A percentile compares a stretch with the other conserved stretches of the same genome.
Conservation (phyloP, 2,329 filamentous ascomycete genomes). For the Aureobasidium mangrovei region DNA sequence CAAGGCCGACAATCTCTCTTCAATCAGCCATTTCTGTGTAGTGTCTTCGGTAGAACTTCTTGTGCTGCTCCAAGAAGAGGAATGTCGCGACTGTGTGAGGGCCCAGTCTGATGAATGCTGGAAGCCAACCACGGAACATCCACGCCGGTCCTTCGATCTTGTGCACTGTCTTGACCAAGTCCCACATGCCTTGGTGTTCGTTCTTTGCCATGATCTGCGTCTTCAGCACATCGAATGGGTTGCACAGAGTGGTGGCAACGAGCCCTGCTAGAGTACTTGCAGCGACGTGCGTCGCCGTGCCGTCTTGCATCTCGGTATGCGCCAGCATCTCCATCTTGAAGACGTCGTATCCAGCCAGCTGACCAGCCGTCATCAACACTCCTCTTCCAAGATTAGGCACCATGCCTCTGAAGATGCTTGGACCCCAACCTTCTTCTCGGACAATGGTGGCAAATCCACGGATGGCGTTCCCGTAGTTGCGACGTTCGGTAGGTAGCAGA, state of each 20-base stretch:
- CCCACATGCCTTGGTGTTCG: conserved; percentile 45
- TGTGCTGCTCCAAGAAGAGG: conserved; percentile 78
- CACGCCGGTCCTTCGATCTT: conserved; percentile 63
- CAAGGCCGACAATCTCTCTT: background rate
- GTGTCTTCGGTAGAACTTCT: conserved; percentile 57
- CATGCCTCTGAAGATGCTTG: conserved; percentile 72
- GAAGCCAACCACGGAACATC: conserved; percentile 88
- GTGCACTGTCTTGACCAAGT: conserved; percentile 58
- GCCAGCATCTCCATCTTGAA: conserved; percentile 65
- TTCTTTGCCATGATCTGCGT: conserved; percentile 70
- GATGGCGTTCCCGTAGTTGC: conserved; percentile 83
- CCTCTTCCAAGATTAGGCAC: conserved; percentile 74
- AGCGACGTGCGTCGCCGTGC: conserved; percentile 67
- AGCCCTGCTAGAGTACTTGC: conserved; percentile 72
- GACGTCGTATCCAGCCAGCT: conserved; percentile 75
- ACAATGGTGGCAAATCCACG: conserved; percentile 82
- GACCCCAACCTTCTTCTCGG: conserved; percentile 64
- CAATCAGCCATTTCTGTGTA: background rate
- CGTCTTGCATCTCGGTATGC: conserved; percentile 57
- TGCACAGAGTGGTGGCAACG: conserved; percentile 75
- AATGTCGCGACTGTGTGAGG: conserved; percentile 82
- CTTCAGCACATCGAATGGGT: conserved; percentile 82
- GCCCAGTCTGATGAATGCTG: conserved; percentile 59
- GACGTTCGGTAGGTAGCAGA: conserved; percentile 60
- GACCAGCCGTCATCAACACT: conserved; percentile 78